Evolutionary conservation across 805 yeast species (phyloP), one percentile per base, ranked within the genome.

Genomic region (Candida berthetii): DNA sequence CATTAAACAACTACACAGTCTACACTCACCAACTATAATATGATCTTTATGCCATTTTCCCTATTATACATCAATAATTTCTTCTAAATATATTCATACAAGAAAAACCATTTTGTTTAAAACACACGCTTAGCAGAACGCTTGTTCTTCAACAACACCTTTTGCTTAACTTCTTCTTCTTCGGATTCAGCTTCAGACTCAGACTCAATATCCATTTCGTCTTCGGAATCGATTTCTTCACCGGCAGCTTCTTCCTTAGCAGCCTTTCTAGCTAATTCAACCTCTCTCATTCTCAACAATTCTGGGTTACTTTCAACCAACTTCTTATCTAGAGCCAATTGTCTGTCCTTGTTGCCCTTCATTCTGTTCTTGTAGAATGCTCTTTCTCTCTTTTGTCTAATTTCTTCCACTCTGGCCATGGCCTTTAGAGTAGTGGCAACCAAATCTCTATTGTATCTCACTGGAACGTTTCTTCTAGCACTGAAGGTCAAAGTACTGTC

Each of bases 351-450:
- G 71, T 93, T 93, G 49, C 96, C 97, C 68, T 85, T 87, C 99
- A 93, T 93, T 80, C 99, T 85, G 72, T 90, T 89, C 88, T 90
- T 91, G 74, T 87, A 93, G 89, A 93, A 93, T 14, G 98, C 97
- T 62, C 95, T 78, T 68, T 93, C 99, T 73, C 99, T 84, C 75
- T 82, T 89, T 64, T 78, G 83, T 74, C 99, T 82, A 65, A 93
- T 93, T 70, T 88, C 95, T 65, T 93, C 97, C 48, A 93, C 84
- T 71, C 97, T 82, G 42, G 85, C 74, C 99, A 93, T 93, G 36
- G 96, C 97, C 70, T 78, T 83, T 66, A 93, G 76, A 15, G 99
- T 93, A 38, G 95, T 86, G 43, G 93, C 84, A 32, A 93, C 98
- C 46, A 93, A 75, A 58, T 93, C 97, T 72, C 99, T 81, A 72